Evolutionary conservation across 306 rosid species (phyloP).

Genomic region (Rosa multiflora): DNA sequence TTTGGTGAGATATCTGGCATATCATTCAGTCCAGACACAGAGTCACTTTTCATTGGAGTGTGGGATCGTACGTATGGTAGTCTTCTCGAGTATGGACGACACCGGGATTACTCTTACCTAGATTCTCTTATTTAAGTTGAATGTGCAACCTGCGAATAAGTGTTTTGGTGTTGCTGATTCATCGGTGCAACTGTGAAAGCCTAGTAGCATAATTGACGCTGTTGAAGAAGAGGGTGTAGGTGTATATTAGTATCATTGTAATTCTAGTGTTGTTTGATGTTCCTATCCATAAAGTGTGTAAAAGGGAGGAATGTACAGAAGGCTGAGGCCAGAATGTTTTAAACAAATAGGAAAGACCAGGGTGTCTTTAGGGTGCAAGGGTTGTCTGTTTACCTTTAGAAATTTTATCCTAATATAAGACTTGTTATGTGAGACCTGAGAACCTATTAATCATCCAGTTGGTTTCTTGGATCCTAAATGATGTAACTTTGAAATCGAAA

Average conservation of each 20-base stretch:
- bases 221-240: conserved; percentile 31
- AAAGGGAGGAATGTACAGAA: conserved; percentile 43
- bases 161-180: conserved; percentile 18
- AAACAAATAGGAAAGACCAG: conserved; percentile 21
- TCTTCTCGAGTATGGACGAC: conserved; percentile 74
- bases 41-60: conserved; percentile 75
- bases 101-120: conserved; percentile 54
- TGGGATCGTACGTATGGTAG: conserved; percentile 92
- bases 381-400: background rate
- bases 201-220: conserved; percentile 20
- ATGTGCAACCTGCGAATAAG: conserved; percentile 25
- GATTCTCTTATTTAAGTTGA: conserved; percentile 49
- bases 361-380: background rate
- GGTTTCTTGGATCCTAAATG: conserved; percentile 1
- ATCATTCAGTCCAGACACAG: conserved; percentile 94
- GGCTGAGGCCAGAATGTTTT: conserved; percentile 16
- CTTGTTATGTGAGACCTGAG: conserved; percentile 1
- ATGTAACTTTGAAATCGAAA: background rate
- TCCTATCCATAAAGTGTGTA: conserved; percentile 16
- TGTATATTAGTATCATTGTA: conserved; percentile 43
- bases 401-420: background rate
- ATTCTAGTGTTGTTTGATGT: conserved; percentile 22
- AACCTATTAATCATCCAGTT: background rate
- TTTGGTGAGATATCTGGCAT: conserved; percentile 91
- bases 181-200: conserved; percentile 16